Base-by-base conservation (phyloP, 148 eudicot species). In the Gaultheria prostrata region DNA sequence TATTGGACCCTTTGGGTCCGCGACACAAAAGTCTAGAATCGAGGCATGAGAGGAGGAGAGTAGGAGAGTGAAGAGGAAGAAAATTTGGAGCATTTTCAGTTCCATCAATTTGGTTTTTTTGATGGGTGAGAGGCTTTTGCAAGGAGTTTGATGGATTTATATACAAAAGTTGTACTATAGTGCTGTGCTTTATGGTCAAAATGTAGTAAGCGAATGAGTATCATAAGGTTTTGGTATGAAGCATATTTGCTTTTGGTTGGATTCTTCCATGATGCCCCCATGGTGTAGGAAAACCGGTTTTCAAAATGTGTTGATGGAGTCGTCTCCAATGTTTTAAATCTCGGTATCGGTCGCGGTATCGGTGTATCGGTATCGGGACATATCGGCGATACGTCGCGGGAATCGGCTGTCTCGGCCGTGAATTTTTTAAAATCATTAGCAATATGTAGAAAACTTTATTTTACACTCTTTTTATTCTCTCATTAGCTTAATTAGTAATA, bases 11-110 rank as follows among this genome's bases (percentile, higher is more conserved):
- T 46, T 80, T 12, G 77, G 43, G 80, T 95, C 95, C 5, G 87
- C 98, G 0, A 95, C 96, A 46, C 98, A 95, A 83, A 91, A 94
- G 90, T 95, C 98, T 6, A 78, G 86, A 4, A 85, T 94, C 1
- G 81, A 61, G 32, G 90, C 93, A 51, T 79, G 57, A 46, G 89
- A 67, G 35, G 93, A 83, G 70, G 81, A n/a, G 18, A 91, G 33
- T 63, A 91, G 89, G 59, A 91, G 72, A 3, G 88, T 79, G 81
- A 90, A 78, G 85, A 90, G 77, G 84, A 90, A 11, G 63, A 91
- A 49, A 32, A 81, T 17, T 77, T 86, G 86, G 61, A 73, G 84
- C 98, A 93, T 95, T 70, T 89, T 92, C n/a, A 30, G 50, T 33
- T 26, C 56, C 56, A 65, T 63, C 32, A 61, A 83, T 59, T 30